These are phyloP conservation scores for Aspergillus fischeri DNA, from an alignment of 2,329 filamentous ascomycete species.

Conservation along the genomic window DNA sequence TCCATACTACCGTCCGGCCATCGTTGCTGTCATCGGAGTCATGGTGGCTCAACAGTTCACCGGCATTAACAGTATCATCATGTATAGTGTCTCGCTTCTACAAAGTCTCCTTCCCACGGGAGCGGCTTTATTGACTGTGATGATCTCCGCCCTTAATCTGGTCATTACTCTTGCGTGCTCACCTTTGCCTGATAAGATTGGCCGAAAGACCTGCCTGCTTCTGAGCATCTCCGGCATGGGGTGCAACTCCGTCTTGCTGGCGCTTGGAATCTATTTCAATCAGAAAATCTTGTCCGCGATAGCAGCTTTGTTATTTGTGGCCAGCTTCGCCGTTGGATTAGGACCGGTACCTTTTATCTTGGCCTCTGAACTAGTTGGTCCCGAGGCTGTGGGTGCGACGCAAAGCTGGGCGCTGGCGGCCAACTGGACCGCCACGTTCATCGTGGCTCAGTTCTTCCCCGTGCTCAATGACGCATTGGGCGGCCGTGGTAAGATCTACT, in stretches of 20 bases:
- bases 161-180: constrained; percentile 76
- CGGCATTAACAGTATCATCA: constrained; percentile 94
- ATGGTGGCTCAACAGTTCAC: constrained; percentile 93
- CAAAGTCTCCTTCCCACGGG: constrained; percentile 74
- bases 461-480: constrained; percentile 74
- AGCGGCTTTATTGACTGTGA: constrained; percentile 78
- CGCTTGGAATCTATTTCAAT: constrained; percentile 70
- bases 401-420: constrained; percentile 84
- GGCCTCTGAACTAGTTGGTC: constrained; percentile 81
- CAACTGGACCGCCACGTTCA: constrained; percentile 86
- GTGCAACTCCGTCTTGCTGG: constrained; percentile 69
- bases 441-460: constrained; percentile 94
- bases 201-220: constrained; percentile 80
- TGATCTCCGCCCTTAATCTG: constrained; percentile 83
- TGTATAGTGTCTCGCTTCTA: constrained; percentile 94
- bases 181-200: constrained; percentile 79
- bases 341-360: constrained; percentile 95
- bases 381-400: constrained; percentile 84
- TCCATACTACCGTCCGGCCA: constrained; percentile 64
- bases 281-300: constrained; percentile 74
- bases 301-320: constrained; percentile 79
- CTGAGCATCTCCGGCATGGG: constrained; percentile 83
- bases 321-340: constrained; percentile 82
- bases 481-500: constrained; percentile 79
- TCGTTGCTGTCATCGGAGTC: constrained; percentile 79